A percentile compares a stretch with the other conserved stretches of the same genome.
Conservation (phyloP, 139 green algal species). For the Tetraselmis striata region DNA sequence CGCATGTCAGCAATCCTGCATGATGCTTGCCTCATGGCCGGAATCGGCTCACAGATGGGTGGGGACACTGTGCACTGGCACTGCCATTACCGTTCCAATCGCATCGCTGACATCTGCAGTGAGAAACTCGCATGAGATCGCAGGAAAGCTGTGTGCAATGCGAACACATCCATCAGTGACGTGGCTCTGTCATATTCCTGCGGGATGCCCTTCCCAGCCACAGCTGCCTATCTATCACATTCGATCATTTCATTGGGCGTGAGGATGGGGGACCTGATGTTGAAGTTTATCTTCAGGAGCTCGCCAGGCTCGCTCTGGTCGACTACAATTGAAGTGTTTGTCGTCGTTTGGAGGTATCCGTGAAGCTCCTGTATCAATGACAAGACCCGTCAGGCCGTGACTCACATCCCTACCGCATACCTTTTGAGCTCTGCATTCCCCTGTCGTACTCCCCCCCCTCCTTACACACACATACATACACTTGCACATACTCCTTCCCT, state of each 20-base stretch:
- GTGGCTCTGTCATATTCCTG: not conserved
- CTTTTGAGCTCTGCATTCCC: not conserved
- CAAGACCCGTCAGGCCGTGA: not conserved
- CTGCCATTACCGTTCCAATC: constrained; percentile 65
- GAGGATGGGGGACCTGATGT: constrained; percentile 61
- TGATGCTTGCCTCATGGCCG: not conserved
- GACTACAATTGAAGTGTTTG: constrained; percentile 72
- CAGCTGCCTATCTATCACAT: no score
- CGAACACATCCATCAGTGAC: not conserved
- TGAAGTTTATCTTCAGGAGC: constrained; percentile 94
- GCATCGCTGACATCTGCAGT: constrained; percentile 91
- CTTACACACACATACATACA: not conserved
- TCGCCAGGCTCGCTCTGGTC: constrained; percentile 82
- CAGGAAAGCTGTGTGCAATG: constrained; percentile 59
- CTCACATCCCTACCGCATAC: not conserved
- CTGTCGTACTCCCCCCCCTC: not conserved
- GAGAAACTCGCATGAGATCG: constrained; percentile 93
- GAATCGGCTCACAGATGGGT: not conserved
- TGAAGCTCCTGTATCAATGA: constrained; percentile 69
- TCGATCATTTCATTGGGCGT: no score
- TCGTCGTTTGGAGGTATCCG: constrained; percentile 61
- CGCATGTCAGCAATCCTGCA: not conserved
- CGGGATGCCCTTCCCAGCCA: not conserved
- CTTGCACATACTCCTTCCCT: not conserved
- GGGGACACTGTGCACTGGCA: not conserved